Conservation (phyloP, 73 alveolate species). For the Symbiodinium natans region DNA sequence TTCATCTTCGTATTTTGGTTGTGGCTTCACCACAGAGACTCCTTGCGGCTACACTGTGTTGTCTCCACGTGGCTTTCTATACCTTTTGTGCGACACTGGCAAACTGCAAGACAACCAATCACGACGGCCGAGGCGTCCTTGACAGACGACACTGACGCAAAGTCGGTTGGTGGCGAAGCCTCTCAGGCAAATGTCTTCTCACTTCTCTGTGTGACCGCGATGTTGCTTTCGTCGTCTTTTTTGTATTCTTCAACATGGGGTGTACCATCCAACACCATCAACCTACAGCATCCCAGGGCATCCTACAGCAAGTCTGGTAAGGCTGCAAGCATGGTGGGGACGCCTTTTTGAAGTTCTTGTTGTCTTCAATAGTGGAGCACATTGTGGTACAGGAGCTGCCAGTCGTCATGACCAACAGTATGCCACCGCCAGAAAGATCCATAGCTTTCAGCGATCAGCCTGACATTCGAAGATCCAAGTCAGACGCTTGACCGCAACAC, state of each 20-base stretch:
- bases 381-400: neutral
- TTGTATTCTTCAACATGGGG: too few species aligned
- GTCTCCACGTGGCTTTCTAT: neutral
- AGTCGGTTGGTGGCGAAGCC: conserved; percentile 10
- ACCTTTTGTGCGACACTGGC: neutral
- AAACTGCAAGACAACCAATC: neutral
- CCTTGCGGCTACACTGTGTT: neutral
- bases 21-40: too few species aligned
- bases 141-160: conserved; percentile 86
- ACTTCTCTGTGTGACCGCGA: too few species aligned
- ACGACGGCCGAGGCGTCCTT: neutral
- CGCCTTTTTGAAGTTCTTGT: too few species aligned
- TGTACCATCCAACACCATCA: too few species aligned
- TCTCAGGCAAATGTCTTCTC: neutral
- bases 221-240: too few species aligned
- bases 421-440: conserved; percentile 14
- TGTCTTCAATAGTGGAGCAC: too few species aligned
- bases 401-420: neutral
- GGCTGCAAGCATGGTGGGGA: too few species aligned
- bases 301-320: too few species aligned
- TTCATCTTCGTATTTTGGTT: too few species aligned
- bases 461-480: neutral
- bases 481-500: neutral
- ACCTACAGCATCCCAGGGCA: too few species aligned
- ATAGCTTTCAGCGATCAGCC: conserved; percentile 7